These are phyloP conservation scores for Escovopsis sp. DNA, from an alignment of 2,329 filamentous ascomycete genomes.

Conservation along the genomic window DNA sequence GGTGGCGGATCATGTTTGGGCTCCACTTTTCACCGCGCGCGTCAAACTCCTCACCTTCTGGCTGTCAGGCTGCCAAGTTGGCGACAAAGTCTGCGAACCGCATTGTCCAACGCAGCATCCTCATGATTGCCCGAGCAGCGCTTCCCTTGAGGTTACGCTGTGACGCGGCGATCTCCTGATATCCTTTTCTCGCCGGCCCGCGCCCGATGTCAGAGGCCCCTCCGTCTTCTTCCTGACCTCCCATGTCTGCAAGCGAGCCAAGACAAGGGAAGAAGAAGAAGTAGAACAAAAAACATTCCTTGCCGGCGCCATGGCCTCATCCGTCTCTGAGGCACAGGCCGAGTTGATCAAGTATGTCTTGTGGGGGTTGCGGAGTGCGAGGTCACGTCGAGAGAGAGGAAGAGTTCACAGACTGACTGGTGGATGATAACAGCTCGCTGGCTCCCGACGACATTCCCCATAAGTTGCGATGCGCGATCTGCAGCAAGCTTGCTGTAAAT, in stretches of 20 bases:
- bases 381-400: neutral
- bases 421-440: slow-evolving; percentile 58
- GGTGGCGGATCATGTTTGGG: slow-evolving; percentile 1
- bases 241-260: slow-evolving; percentile 3
- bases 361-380: neutral
- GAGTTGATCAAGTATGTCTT: slow-evolving; percentile 40
- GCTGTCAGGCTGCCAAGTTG: neutral
- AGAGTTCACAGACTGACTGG: slow-evolving; percentile 5
- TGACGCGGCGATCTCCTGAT: slow-evolving; percentile 3
- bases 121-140: slow-evolving; percentile 6
- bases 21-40: slow-evolving; percentile 9
- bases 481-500: slow-evolving; percentile 79
- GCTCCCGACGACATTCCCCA: slow-evolving; percentile 79
- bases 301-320: slow-evolving; percentile 19
- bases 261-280: too few relatives aligned
- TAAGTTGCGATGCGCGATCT: slow-evolving; percentile 87
- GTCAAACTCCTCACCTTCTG: slow-evolving; percentile 11
- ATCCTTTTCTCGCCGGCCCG: neutral
- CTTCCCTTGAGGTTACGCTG: slow-evolving; percentile 5
- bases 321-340: slow-evolving; percentile 34
- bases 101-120: neutral
- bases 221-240: neutral
- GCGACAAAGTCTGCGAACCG: too few relatives aligned
- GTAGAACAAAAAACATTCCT: slow-evolving; percentile 3
- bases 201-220: neutral